phyloP scores from a whole-genome alignment of 2,329 filamentous ascomycete species.

The Sclerotinia sclerotiorum region DNA sequence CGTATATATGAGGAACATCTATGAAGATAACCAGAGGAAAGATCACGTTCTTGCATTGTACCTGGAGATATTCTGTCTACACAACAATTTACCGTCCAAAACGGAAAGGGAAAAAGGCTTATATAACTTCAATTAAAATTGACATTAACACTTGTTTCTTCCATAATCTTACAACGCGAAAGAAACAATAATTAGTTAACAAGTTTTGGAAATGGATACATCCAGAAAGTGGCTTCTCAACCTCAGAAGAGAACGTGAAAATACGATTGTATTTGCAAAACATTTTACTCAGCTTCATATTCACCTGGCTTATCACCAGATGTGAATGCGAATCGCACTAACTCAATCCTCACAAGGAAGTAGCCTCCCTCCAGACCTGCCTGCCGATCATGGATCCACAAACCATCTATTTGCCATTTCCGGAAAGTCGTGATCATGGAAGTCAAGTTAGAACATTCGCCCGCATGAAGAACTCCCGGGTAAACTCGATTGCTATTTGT shows the following conservation, averaged over 20 bases:
- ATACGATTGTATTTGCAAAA: neutral
- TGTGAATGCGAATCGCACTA: neutral
- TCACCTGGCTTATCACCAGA: neutral
- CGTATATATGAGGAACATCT: neutral
- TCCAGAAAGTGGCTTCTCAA: neutral
- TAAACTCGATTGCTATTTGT: neutral
- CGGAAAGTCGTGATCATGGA: neutral
- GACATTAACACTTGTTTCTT: no score
- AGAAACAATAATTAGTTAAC: neutral
- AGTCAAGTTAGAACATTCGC: neutral
- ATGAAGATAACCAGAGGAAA: neutral
- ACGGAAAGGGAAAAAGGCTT: neutral
- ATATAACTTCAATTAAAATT: neutral
- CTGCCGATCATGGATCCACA: constrained; percentile 6
- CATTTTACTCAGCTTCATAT: neutral
- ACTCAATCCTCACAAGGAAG: neutral
- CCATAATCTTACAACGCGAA: neutral
- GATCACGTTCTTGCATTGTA: neutral
- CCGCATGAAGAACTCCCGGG: neutral
- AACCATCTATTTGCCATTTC: neutral
- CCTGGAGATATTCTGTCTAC: neutral
- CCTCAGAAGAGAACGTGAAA: neutral
- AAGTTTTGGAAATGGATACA: neutral
- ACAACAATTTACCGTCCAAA: neutral
- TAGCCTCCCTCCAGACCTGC: neutral